Evolutionary conservation across 768 basidiomycete genomes (phyloP), one percentile per base, ranked within the genome.

Genomic region (Tricholoma furcatifolium): DNA sequence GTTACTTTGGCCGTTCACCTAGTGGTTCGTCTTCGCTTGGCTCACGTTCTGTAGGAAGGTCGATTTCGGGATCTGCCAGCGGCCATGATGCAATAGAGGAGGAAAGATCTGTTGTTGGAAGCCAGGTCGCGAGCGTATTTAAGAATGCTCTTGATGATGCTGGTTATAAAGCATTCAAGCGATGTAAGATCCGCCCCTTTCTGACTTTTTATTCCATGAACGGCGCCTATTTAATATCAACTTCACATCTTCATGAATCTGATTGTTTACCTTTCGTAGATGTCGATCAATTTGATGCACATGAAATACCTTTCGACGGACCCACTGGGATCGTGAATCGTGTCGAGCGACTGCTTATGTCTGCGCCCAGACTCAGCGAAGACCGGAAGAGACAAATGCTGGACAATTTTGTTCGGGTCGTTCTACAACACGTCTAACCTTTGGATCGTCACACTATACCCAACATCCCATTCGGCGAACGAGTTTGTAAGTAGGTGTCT

Each of bases 261-360:
- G 47, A 50, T 39, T 47, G 43, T 47, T 48, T 51, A 58, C 30
- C 15, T 41, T 45, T 53, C 41, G 6, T 56, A 90, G 88, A 87
- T 69, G 84, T 90, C 14, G 82, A 83, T 63, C 81, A 81, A 54
- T 91, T 86, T 61, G 88, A 91, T 64, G 84, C 83, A 17, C 80
- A 85, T 55, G 74, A 81, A 39, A 90, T 91, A 43, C 84, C 87
- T 3, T 82, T 91, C 45, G 86, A 91, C 53, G 88, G 88, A 14
- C 81, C 87, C 10, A 75, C 72, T 30, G 89, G 89, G 18, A 82
- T 91, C 38, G 73, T 89, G n/a, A 63, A 74, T 23, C 81, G 79
- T 39, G 83, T 88, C 6, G 81, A 83, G 60, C 74, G 76, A 41
- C 73, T 91, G 34, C 74, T 91, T 48, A 72, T 72, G 44, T 70